These are phyloP conservation scores for Waltergamsia citrina DNA, from an alignment of 2,329 filamentous ascomycete species.

Conservation along the genomic window DNA sequence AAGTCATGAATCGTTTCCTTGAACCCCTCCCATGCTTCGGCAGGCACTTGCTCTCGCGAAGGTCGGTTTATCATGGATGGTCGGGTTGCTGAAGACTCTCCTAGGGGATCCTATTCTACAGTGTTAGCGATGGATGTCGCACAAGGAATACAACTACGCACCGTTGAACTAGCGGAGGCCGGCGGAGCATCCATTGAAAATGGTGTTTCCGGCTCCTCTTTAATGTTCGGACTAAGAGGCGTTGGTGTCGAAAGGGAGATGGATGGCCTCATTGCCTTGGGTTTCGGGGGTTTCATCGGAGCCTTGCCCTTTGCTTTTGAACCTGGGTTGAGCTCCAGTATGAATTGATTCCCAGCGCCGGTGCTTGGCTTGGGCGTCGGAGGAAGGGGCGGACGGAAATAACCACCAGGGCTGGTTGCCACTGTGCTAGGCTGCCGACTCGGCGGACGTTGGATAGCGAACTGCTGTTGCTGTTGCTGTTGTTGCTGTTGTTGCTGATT, in stretches of 20 bases:
- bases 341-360: slow-evolving; percentile 22
- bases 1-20: slow-evolving; percentile 34
- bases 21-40: slow-evolving; percentile 36
- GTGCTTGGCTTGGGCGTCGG: slow-evolving; percentile 27
- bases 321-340: slow-evolving; percentile 22
- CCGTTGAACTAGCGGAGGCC: not conserved
- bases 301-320: slow-evolving; percentile 23
- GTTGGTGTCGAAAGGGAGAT: not conserved
- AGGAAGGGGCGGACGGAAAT: slow-evolving; percentile 27
- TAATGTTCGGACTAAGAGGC: slow-evolving; percentile 1
- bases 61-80: slow-evolving; percentile 13
- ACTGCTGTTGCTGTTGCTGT: slow-evolving; percentile 5
- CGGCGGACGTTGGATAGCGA: not conserved
- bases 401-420: slow-evolving; percentile 14
- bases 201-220: slow-evolving; percentile 4
- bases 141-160: not conserved
- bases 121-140: slow-evolving; percentile 1
- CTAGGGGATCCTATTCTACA: not conserved
- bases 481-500: slow-evolving; percentile 9
- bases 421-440: not conserved
- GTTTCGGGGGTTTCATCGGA: slow-evolving; percentile 20
- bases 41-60: slow-evolving; percentile 32
- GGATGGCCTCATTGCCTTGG: slow-evolving; percentile 11
- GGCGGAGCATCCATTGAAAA: not conserved
- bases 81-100: slow-evolving; percentile 2